phyloP scores from a whole-genome alignment of 176 grass and related monocot genomes.

The Hsuehochloa calcarea region DNA sequence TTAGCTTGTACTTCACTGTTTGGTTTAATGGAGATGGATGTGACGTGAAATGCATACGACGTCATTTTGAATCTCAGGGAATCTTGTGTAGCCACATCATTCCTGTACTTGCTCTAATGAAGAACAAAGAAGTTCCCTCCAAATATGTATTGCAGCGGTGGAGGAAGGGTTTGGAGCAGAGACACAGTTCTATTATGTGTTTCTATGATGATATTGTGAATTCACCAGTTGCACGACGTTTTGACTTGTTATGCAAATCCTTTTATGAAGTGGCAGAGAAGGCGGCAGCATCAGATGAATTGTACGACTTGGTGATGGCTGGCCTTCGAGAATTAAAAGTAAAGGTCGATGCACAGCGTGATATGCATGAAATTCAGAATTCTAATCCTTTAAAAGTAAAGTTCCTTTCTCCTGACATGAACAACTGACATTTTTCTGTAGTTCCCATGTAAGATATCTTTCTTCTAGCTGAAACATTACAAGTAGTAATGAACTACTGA shows the following conservation, averaged over 20 bases:
- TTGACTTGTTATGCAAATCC: constrained; percentile 14
- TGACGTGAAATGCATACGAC: background rate
- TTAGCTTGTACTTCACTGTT: background rate
- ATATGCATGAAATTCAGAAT: background rate
- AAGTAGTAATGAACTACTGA: background rate
- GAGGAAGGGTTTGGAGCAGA: constrained; percentile 15
- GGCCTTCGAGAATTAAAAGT: background rate
- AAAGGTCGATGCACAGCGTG: background rate
- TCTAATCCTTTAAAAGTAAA: background rate
- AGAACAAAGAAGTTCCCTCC: constrained; percentile 23
- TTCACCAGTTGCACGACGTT: background rate
- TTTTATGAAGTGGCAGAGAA: constrained; percentile 24
- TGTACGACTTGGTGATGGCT: background rate
- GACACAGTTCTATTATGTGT: background rate
- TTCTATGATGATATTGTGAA: background rate
- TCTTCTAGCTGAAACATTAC: background rate
- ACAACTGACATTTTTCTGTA: background rate
- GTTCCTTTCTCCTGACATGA: background rate
- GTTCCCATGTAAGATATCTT: constrained; percentile 5
- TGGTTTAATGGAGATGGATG: background rate
- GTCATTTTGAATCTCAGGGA: background rate
- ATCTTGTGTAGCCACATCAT: background rate
- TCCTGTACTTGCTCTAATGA: constrained; percentile 25
- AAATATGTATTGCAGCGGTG: constrained; percentile 24
- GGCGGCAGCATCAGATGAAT: background rate